These are phyloP conservation scores for Arthrobotrys entomopaga DNA, from an alignment of 2,329 filamentous ascomycete genomes.

Conservation along the genomic window DNA sequence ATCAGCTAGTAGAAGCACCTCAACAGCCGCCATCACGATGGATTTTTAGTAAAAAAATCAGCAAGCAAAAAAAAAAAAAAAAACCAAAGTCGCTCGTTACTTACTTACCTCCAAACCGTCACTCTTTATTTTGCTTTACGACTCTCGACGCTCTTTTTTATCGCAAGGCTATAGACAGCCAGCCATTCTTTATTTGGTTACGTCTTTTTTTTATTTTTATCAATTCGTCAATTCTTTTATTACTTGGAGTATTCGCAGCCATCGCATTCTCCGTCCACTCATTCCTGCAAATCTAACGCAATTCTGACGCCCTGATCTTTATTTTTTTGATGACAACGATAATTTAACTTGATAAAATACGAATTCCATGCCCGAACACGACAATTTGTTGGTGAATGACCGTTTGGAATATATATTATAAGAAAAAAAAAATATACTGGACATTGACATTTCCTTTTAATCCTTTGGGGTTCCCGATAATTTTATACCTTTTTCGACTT, in stretches of 20 bases:
- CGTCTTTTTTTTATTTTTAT: constrained; percentile 43
- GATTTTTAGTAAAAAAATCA: constrained; percentile 50
- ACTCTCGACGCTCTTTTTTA: constrained; percentile 34
- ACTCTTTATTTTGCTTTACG: constrained; percentile 46
- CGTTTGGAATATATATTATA: constrained; percentile 27
- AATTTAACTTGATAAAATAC: constrained; percentile 45
- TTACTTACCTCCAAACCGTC: constrained; percentile 36
- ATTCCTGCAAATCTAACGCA: constrained; percentile 55
- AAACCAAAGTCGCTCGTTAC: constrained; percentile 45
- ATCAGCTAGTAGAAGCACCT: constrained; percentile 55
- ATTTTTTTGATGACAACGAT: constrained; percentile 49
- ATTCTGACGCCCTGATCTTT: constrained; percentile 53
- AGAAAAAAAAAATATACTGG: constrained; percentile 31
- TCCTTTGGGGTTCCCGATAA: constrained; percentile 40
- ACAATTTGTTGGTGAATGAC: constrained; percentile 46
- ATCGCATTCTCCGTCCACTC: constrained; percentile 52
- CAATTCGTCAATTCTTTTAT: constrained; percentile 47
- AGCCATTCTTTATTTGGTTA: constrained; percentile 41
- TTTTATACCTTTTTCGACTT: constrained; percentile 41
- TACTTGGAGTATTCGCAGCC: constrained; percentile 45
- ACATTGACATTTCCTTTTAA: constrained; percentile 27
- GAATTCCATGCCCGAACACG: constrained; percentile 50
- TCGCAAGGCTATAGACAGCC: constrained; percentile 26
- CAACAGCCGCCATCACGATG: constrained; percentile 56
- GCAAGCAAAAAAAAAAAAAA: constrained; percentile 26